Conservation (phyloP, 1,284 basidiomycete genomes). For the Chalciporus sp. region DNA sequence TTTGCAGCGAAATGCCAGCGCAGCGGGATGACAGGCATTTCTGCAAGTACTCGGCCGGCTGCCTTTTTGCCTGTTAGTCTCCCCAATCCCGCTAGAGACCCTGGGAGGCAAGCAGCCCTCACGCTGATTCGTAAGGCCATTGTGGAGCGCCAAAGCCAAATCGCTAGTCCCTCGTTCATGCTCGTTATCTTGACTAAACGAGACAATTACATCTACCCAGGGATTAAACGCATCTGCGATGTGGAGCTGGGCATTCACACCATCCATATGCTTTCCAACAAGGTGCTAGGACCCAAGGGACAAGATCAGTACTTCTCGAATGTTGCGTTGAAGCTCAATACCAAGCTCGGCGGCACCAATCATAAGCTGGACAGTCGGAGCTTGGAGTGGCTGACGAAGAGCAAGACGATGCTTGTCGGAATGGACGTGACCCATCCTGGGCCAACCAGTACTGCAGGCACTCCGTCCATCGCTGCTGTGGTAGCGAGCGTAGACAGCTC, state of each 20-base stretch:
- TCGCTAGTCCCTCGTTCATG: constrained; percentile 53
- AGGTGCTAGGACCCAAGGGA: constrained; percentile 55
- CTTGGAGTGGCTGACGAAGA: constrained; percentile 64
- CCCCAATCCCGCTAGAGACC: constrained; percentile 39
- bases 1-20: constrained; percentile 53
- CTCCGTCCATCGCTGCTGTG: constrained; percentile 79
- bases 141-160: constrained; percentile 27
- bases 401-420: constrained; percentile 78
- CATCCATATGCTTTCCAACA: constrained; percentile 55
- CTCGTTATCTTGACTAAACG: constrained; percentile 63
- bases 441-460: constrained; percentile 59
- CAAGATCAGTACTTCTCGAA: constrained; percentile 81
- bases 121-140: constrained; percentile 43
- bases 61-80: constrained; percentile 39
- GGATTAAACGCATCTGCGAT: constrained; percentile 74
- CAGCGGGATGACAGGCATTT: constrained; percentile 51
- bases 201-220: constrained; percentile 74
- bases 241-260: constrained; percentile 70
- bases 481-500: constrained; percentile 69
- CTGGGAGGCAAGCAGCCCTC: constrained; percentile 44
- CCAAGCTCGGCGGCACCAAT: constrained; percentile 79
- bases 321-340: constrained; percentile 68
- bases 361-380: constrained; percentile 59
- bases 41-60: constrained; percentile 30
- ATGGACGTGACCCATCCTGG: constrained; percentile 76